Base-by-base conservation (phyloP, 2,329 filamentous ascomycete genomes). In the Trematosphaeria pertusa region DNA sequence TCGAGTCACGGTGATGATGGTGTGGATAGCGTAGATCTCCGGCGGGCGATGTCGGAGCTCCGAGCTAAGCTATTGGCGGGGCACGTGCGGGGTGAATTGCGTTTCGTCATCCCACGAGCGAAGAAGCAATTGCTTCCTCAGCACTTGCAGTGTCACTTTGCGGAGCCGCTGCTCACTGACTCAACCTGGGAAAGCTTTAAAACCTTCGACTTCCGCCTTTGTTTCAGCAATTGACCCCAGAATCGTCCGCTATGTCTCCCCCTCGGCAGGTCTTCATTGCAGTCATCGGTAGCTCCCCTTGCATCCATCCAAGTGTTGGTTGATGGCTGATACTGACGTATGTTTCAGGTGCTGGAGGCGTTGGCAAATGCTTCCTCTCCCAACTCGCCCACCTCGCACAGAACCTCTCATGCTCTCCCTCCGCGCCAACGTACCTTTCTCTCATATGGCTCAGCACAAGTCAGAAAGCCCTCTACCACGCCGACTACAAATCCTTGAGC, bases 401-500 rank as follows among this genome's bases (percentile, higher is more conserved):
- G 54, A 84, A 87, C 52, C 85, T 79, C 43, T 72, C 73, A 14
- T 70, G 73, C 46, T 69, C 72, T 5, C 67, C 69, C 45, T 62
- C 85, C 30, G 83, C 87, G 32, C 81, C 84, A 5, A 85, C 84
- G 42, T 85, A 86, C 72, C 81, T 96, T 48, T 86, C 82, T 47
- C 85, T 97, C 43, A 84, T 92, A 77, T 89, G 95, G 75, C 86
- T 97, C 61, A 87, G 90, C 45, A 91, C 90, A 44, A 94, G 88
- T 73, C 89, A 86, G 64, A 92, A 91, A 73, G 87, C 89, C 38
- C 77, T 97, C 58, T 88, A 89, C 75, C 85, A 85, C 65, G 75
- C 82, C 48, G 82, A 89, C 67, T 94, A 91, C 75, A 81, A 84
- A 52, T 80, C 84, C 56, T 79, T 88, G 62, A 79, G 81, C 44